Evolutionary conservation across 2,329 filamentous ascomycete species (phyloP).

Genomic region (Salinomyces thailandicus): DNA sequence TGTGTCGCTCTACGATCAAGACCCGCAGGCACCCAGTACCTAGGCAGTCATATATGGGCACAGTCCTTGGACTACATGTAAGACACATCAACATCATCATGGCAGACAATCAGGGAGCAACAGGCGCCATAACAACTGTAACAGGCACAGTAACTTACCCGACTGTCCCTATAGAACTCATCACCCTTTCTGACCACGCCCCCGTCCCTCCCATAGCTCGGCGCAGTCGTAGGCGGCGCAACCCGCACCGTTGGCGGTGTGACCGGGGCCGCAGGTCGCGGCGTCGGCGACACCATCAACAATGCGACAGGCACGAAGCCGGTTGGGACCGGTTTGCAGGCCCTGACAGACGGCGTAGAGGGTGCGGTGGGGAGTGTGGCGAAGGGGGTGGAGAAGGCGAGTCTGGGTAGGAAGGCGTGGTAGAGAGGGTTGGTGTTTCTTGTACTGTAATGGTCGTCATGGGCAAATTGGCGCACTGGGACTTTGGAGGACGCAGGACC

Average conservation of each 20-base stretch:
- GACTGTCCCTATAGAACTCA: no score
- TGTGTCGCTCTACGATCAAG: no score
- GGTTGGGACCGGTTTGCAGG: slow-evolving; percentile 31
- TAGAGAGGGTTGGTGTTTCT: slow-evolving; percentile 1
- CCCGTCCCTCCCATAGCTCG: slow-evolving; percentile 19
- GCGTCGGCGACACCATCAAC: slow-evolving; percentile 34
- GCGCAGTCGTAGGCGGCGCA: slow-evolving; percentile 44
- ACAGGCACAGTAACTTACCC: slow-evolving; percentile 44
- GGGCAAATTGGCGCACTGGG: no score
- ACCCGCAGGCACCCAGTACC: no score
- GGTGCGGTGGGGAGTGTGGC: slow-evolving; percentile 30
- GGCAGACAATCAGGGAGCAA: no score
- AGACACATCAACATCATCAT: no score
- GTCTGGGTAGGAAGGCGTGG: slow-evolving; percentile 31
- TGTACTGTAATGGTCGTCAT: no score
- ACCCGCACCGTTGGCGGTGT: slow-evolving; percentile 44
- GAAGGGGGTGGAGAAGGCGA: slow-evolving; percentile 34
- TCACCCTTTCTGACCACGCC: no score
- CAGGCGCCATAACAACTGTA: slow-evolving; percentile 44
- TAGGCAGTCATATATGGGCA: no score
- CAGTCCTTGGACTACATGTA: no score
- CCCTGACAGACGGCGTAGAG: slow-evolving; percentile 33
- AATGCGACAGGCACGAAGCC: slow-evolving; percentile 34
- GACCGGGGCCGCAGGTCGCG: slow-evolving; percentile 36
- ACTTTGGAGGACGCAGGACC: no score